Base-by-base conservation (phyloP, 768 basidiomycete species). In the Mycena belliarum region DNA sequence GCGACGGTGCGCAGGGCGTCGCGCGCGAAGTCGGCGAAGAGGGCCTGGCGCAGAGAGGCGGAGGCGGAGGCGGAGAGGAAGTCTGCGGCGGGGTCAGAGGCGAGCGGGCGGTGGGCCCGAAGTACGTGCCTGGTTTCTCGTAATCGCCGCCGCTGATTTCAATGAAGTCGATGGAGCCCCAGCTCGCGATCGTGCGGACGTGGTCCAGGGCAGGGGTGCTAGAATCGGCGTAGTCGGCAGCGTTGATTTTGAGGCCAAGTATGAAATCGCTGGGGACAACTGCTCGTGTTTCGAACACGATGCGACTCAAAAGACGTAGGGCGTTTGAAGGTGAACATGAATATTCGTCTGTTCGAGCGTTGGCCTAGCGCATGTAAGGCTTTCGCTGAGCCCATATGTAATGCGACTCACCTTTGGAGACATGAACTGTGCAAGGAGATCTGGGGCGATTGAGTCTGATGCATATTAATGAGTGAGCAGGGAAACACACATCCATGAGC, bases 61-160 rank as follows among this genome's bases (percentile, higher is more conserved):
- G 59, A 21, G 48, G 48, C 35, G 12, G 68, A 10, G 38, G 52
- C 43, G 0, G 57, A 54, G 70, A 83, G 70, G 50, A 85, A 85
- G 21, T 79, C 84, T 85, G 49, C 7, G n/a, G 1, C 25, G 29
- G 10, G 2, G 26, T 20, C 21, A 33, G 40, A 15, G 47, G 47
- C 6, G 37, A 57, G 56, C 29, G 20, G 21, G 85, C 32, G 71
- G 55, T 78, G 37, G 15, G 24, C 38, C 23, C 9, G 6, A 10
- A n/a, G 18, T 64, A 77, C 43, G 24, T 16, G 15, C 24, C 18
- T 63, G 89, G 88, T 18, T 79, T 82, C 66, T 93, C 90, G 63
- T 95, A 96, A 67, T 88, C 86, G 0, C 93, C 93, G 2, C 93
- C 93, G 53, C 88, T 91, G 57, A 96, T 82, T 70, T 96, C 93